Evolutionary conservation across 2,329 filamentous ascomycete genomes (phyloP), one percentile per base, ranked within the genome.

Genomic region (Rhinocladiella similis): DNA sequence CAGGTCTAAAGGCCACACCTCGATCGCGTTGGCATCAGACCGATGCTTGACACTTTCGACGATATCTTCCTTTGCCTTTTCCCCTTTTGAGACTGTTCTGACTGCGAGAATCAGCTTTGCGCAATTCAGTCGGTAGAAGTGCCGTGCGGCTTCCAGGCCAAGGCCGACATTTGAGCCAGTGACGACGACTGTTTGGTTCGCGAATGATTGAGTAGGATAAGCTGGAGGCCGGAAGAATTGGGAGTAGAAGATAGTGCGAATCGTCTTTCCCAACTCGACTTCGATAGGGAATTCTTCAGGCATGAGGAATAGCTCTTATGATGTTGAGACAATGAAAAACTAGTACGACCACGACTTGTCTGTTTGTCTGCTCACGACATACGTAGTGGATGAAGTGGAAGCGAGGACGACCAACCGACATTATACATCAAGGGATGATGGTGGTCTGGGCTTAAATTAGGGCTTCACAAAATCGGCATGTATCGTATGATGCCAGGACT

Each of bases 151-250:
- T 66, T 80, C 76, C 42, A 73, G 69, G 13, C 79, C 78, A 0
- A 81, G 70, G 2, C 77, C 78, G 5, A 69, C 66, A 53, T 80
- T 80, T 3, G 75, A 71, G 43, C 79, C 78, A 0, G 79, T 82
- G 5, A 81, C 73, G 27, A 81, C 73, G 53, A 78, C 66, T 5
- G 68, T 75, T 39, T 73, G 68, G 19, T 42, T 33, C 13, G 54
- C 36, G 52, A 63, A 63, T 3, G 54, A 54, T 10, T 56, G 18
- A 13, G 45, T 55, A 10, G 63, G 63, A 47, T 55, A 56, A 1
- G 53, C 38, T 12, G 61, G 56, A 3, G 54, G 60, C n/a, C 43
- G 29, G 45, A 63, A 60, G 50, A 63, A 47, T 52, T 65, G 63
- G 4, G 62, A 63, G 47, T 59, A 56, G 35, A 64, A 47, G 20